Base-by-base conservation (phyloP, 768 basidiomycete species). In the Pleurotus platypus region DNA sequence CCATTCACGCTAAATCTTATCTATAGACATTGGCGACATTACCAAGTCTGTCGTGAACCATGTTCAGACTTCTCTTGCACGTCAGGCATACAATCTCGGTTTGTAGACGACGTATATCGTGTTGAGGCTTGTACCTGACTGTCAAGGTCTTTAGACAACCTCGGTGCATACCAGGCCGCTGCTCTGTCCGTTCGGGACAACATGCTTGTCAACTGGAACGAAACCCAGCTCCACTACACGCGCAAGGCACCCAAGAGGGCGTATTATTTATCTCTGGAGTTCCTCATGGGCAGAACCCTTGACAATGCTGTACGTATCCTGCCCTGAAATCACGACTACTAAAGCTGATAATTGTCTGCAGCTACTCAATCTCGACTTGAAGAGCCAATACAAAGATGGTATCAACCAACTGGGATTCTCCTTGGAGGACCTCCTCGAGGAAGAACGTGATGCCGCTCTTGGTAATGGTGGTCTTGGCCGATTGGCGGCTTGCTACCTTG, bases 401-500 rank as follows among this genome's bases (percentile, higher is more conserved):
- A 71, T 92, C 53, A 66, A 83, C 22, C 76, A 84, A 58, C 90
- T 99, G 60, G 96, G 97, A 2, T 99, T 98, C 75, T 84, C 77
- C 67, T 81, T 95, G 60, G 93, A 94, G 69, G 93, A 95, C 64
- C 73, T 95, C 46, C 75, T 97, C 51, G 90, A 88, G 46, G 78
- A 88, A 65, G 96, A 98, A 69, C 87, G 95, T 49, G 97, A 99
- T 66, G 94, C 96, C 1, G 96, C 85, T 6, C 81, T 98, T 9
- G 97, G 96, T 4, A 97, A 98, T 69, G 95, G 95, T 61, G 96
- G 96, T 57, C 81, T 98, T 7, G 96, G 97, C 0, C 90, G 96
- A 27, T 83, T 99, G 46, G 97, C 97, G 0, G 96, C 97, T 0
- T 99, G 97, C 75, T 99, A 98, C 69, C 84, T 97, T 53, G 95